Evolutionary conservation across 176 grass and related monocot species (phyloP).

Genomic region (Bothriochloa decipiens): DNA sequence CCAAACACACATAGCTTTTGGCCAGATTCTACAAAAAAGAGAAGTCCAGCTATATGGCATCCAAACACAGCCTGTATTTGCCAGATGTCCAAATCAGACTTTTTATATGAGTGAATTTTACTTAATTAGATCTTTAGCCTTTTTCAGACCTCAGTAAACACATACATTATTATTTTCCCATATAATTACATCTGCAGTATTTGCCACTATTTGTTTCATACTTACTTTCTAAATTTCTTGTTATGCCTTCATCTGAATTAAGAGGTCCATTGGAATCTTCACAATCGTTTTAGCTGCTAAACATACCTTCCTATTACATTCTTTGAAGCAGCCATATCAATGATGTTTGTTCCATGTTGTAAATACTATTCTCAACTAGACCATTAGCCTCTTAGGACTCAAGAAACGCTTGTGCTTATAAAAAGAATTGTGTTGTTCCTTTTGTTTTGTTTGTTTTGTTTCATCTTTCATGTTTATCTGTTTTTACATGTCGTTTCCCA

Average conservation of each 20-base stretch:
- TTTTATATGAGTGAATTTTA: background rate
- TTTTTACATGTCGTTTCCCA: background rate
- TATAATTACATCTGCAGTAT: background rate
- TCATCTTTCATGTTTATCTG: background rate
- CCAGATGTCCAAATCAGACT: background rate
- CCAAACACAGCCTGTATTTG: background rate
- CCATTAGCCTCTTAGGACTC: background rate
- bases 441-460: background rate
- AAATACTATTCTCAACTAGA: background rate
- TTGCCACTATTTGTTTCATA: background rate
- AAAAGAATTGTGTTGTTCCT: background rate
- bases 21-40: background rate
- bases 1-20: background rate
- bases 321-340: background rate
- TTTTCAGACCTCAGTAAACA: background rate
- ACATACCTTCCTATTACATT: background rate
- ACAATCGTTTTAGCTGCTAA: background rate
- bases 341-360: background rate
- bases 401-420: background rate
- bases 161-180: background rate
- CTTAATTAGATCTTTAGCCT: background rate
- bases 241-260: conserved; percentile 3
- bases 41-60: background rate
- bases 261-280: background rate
- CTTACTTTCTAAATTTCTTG: background rate